Base-by-base conservation (phyloP, 768 basidiomycete species). In the Sarcodon sp. region DNA sequence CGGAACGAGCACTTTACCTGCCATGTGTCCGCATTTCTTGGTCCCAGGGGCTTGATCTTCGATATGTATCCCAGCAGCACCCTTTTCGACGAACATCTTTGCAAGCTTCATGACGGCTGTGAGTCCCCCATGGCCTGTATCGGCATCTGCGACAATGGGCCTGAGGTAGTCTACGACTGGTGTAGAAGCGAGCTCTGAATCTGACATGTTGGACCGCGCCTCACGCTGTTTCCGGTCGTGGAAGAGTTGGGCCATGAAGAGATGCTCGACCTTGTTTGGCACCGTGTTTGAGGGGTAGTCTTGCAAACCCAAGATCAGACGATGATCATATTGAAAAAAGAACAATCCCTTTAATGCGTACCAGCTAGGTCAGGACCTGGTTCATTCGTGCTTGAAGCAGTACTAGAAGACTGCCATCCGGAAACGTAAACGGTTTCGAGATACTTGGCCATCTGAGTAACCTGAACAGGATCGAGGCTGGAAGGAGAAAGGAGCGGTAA, bases 241-340 rank as follows among this genome's bases (percentile, higher is more conserved):
- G 81, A 98, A 98, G 38, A 98, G 80, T 63, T 98, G 96, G 0
- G 96, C 94, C 74, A 85, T 78, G 78, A 98, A 98, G 47, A 98
- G 75, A 54, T 98, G 96, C 63, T 97, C 90, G 53, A 98, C 96
- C 73, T 97, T 97, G 75, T 89, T 90, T 2, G 96, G 96, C 1
- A 98, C 94, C 16, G 96, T 98, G 71, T 98, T 97, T 45, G 87
- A 94, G 1, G 96, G 96, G 67, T 98, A 97, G 64, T 97, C 93
- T 90, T 50, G 0, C 27, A 31, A 33, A 12, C 21, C 32, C 4
- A 31, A 18, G 11, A 43, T 33, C 11, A n/a, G 38, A 34, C 6
- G 15, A 15, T 6, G 13, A 33, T 48, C 9, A 47, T 45, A 34
- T 1, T 7, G 8, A 6, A 47, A n/a, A 27, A 12, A 33, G 45